A percentile compares a stretch with the other conserved stretches of the same genome.
phyloP scores from a whole-genome alignment of 2,329 filamentous ascomycete species.

The Exophiala oligosperma region DNA sequence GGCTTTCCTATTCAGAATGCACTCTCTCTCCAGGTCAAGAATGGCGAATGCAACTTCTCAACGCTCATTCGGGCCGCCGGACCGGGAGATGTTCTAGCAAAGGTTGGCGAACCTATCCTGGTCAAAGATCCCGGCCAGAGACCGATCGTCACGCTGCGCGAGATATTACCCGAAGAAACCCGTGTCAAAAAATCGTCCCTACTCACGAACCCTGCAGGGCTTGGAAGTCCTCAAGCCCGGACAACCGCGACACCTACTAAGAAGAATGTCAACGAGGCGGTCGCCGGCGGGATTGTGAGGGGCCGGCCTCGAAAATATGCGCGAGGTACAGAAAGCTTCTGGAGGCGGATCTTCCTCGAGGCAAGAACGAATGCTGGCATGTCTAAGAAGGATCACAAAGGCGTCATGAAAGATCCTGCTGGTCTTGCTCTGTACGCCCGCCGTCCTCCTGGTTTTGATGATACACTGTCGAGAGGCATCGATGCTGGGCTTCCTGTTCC shows the following conservation, averaged over 20 bases:
- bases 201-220: not conserved
- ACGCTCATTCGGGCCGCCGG: conserved; percentile 38
- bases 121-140: conserved; percentile 37
- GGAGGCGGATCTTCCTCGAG: conserved; percentile 25
- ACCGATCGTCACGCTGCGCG: conserved; percentile 14
- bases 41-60: conserved; percentile 45
- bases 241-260: not conserved
- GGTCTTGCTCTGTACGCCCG: conserved; percentile 20
- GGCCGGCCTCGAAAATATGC: conserved; percentile 31
- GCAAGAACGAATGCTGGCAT: conserved; percentile 14
- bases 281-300: not conserved
- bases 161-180: not conserved
- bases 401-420: conserved; percentile 23
- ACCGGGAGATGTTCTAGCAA: conserved; percentile 36
- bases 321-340: conserved; percentile 30
- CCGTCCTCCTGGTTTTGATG: conserved; percentile 27
- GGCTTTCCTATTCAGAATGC: conserved; percentile 45
- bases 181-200: not conserved
- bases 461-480: conserved; percentile 22
- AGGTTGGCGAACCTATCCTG: conserved; percentile 37
- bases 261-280: too few relatives aligned
- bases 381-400: conserved; percentile 1
- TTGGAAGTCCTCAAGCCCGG: not conserved
- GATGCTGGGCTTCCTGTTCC: conserved; percentile 25
- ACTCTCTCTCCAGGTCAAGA: conserved; percentile 38